Base-by-base conservation (phyloP, 1,284 basidiomycete genomes). In the Cutaneotrichosporon sp. region DNA sequence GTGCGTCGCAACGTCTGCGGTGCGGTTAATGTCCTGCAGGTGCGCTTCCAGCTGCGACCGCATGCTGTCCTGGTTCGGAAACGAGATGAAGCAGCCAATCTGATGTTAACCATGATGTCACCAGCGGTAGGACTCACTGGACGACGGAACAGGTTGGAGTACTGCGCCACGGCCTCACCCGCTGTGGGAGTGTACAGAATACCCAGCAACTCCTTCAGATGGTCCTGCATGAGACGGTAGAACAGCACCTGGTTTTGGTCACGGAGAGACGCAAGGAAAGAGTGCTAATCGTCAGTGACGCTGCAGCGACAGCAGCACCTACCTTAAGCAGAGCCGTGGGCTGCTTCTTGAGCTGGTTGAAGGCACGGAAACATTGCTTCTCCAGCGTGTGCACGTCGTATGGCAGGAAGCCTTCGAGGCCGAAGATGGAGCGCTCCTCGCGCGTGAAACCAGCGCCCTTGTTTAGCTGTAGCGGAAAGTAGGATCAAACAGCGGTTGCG, bases 91-190 rank as follows among this genome's bases (percentile, higher is more conserved):
- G 20, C 47, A 49, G 17, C 47, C 47, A 15, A 49, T 42, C 49
- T 55, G 26, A 12, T 2, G 33, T 68, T 67, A 52, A n/a, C 17
- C 33, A 4, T 2, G 34, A 38, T n/a, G n/a, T n/a, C 26, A 30
- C 14, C 14, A 14, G 8, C 15, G 7, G n/a, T 12, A 40, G 20
- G n/a, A 60, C 64, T 58, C 33, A 73, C 67, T 56, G 85, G 86
- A 42, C 86, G 76, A 45, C 88, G 78, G 77, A 88, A 91, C 12
- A 90, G 77, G 69, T 85, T 84, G 1, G 88, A 90, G 65, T 90
- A 91, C 54, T 85, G 80, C n/a, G 84, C 77, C 42, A 91, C 75
- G 22, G 74, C 74, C 61, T 76, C 74, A 30, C 69, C 70, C 8
- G 69, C 76, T 42, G 75, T 75, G 10, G 77, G 77, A n/a, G 76